These are phyloP conservation scores for Aspergillus calidoustus DNA, from an alignment of 2,329 filamentous ascomycete genomes.

Conservation along the genomic window DNA sequence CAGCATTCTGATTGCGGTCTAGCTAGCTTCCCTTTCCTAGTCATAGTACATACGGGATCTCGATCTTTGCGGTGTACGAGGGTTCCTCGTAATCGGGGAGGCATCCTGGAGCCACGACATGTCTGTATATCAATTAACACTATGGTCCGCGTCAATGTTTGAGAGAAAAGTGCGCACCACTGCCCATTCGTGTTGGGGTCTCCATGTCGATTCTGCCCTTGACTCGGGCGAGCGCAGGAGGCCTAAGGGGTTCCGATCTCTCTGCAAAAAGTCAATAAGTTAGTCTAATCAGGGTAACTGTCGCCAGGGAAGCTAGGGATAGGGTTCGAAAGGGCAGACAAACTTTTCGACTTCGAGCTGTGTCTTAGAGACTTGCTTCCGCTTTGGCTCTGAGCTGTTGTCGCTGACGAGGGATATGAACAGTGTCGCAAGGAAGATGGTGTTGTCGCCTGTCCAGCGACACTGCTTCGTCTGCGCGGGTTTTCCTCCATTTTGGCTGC, in stretches of 20 bases:
- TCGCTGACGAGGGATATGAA: constrained; percentile 30
- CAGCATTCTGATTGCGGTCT: constrained; percentile 6
- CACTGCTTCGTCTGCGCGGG: constrained; percentile 31
- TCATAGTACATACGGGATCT: constrained; percentile 27
- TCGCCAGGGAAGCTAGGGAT: constrained; percentile 14
- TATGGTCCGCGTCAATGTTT: not conserved
- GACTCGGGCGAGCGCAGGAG: constrained; percentile 36
- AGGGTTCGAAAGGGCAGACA: constrained; percentile 16
- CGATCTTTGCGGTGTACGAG: constrained; percentile 29
- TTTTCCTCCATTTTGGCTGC: constrained; percentile 32
- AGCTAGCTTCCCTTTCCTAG: not conserved
- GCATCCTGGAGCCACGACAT: constrained; percentile 38
- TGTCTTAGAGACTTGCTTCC: constrained; percentile 26
- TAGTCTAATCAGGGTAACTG: constrained; percentile 17
- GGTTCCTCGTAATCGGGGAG: constrained; percentile 29
- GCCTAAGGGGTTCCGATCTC: constrained; percentile 30
- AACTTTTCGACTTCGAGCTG: constrained; percentile 29
- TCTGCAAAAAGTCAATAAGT: constrained; percentile 25
- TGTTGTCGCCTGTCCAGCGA: constrained; percentile 28
- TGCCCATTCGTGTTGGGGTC: constrained; percentile 31
- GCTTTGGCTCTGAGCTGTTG: constrained; percentile 21
- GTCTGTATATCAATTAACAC: constrained; percentile 26
- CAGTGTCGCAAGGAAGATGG: constrained; percentile 29
- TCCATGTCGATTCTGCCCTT: constrained; percentile 39
- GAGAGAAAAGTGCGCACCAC: constrained; percentile 22